Conservation (phyloP, 169 alveolate genomes). For the Plasmodium cynomolgi region DNA sequence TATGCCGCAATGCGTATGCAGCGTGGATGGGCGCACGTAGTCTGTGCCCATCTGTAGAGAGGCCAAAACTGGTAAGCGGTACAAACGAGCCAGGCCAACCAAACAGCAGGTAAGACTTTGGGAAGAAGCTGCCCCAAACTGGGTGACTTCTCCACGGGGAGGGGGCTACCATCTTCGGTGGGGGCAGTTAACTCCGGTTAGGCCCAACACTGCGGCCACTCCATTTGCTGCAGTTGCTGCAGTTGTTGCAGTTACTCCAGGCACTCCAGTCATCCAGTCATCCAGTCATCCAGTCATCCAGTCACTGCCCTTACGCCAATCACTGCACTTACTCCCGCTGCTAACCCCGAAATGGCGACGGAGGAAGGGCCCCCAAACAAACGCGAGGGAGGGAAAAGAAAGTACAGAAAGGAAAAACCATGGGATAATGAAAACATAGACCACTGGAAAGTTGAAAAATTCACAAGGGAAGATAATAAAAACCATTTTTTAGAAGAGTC, state of each 20-base stretch:
- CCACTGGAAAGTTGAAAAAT: conserved; percentile 97
- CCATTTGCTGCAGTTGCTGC: background rate
- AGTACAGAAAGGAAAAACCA: conserved; percentile 98
- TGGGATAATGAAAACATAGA: conserved; percentile 99
- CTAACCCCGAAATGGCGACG: background rate
- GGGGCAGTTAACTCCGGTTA: background rate
- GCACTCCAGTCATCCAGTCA: background rate
- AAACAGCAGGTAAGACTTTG: background rate
- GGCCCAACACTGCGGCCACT: background rate
- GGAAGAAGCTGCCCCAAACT: background rate
- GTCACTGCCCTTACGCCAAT: background rate
- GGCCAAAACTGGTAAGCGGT: background rate
- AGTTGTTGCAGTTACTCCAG: background rate
- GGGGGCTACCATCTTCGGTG: background rate
- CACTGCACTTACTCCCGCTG: background rate
- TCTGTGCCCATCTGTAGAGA: background rate
- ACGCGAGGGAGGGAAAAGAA: conserved; percentile 80
- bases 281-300: too few relatives aligned
- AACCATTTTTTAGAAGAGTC: conserved; percentile 96
- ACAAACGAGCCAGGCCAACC: background rate
- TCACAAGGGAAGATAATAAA: conserved; percentile 81
- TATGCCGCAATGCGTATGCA: background rate
- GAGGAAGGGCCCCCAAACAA: background rate
- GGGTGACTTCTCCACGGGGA: background rate
- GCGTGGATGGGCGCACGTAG: background rate